Base-by-base conservation (phyloP, 768 basidiomycete species). In the Suillus weaverae region DNA sequence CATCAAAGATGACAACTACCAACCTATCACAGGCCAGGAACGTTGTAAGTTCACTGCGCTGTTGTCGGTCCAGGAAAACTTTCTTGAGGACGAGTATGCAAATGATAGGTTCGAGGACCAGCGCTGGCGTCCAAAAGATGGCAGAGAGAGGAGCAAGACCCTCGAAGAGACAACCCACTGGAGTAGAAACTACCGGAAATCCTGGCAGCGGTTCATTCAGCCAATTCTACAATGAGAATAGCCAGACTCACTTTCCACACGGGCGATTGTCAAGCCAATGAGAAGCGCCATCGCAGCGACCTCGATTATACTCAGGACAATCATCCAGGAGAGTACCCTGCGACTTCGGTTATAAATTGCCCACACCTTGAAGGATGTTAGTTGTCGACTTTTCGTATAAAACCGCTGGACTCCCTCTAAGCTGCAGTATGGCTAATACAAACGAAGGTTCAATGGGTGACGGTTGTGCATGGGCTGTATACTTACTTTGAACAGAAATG, bases 101-200 rank as follows among this genome's bases (percentile, higher is more conserved):
- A 43, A 73, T 65, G 38, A 74, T 65, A 3, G 73, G 72, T 38
- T 74, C 73, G 2, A 69, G 65, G n/a, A 73, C 54, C 7, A 74
- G 60, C 5, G 67, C 70, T 44, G 73, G 72, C 6, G 68, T 64
- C 70, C 72, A 74, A 60, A 74, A 71, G 1, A 71, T 61, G 2
- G 72, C 67, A 2, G 73, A 69, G 46, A 71, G 36, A 0, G 64
- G 62, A 14, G 69, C 55, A 16, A 73, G 54, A 5, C 66, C 69
- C n/a, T 64, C 55, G 54, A 71, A 73, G 18, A 60, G 62, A 60
- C 73, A 74, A 13, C 72, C 73, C 1, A 62, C 69, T 20, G 69
- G 55, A 3, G 72, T 69, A 2, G 72, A 70, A 20, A 67, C 48
- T 18, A 73, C 62, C 4, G 71, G 69, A 8, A 72, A 59, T 30